Percentiles rank a stretch among this genome's conserved stretches.
These are phyloP conservation scores for Diutina ranongensis DNA, from an alignment of 1,139 yeast genomes.

Conservation along the genomic window DNA sequence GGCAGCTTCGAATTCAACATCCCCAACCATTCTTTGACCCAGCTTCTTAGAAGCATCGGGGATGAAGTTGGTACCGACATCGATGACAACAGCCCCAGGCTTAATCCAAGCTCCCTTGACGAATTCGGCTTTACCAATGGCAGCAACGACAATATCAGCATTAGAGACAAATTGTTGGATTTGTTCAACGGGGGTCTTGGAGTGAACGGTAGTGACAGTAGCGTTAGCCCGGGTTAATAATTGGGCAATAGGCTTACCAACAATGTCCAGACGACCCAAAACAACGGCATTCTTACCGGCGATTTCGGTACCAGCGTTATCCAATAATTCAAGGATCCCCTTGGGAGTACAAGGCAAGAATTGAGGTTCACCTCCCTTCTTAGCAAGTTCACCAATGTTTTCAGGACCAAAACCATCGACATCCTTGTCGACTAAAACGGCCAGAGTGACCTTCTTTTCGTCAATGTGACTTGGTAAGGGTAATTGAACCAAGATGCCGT, in stretches of 20 bases:
- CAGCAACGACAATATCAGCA: conserved; percentile 90
- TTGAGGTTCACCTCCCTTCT: conserved; percentile 75
- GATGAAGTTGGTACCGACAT: conserved; percentile 90
- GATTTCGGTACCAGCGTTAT: conserved; percentile 46
- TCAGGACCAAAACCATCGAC: conserved; percentile 92
- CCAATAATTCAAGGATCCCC: conserved; percentile 76
- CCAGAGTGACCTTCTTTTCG: conserved; percentile 66
- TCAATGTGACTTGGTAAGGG: conserved; percentile 80
- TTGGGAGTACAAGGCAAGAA: conserved; percentile 95
- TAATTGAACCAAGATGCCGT: conserved; percentile 85
- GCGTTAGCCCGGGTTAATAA: conserved; percentile 68
- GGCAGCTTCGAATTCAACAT: conserved; percentile 64
- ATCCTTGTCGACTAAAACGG: conserved; percentile 72
- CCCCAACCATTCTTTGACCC: conserved; percentile 87
- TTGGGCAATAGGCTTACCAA: conserved; percentile 86
- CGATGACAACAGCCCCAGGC: conserved; percentile 76
- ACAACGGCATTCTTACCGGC: conserved; percentile 78
- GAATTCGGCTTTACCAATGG: conserved; percentile 76
- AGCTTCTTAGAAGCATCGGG: conserved; percentile 63
- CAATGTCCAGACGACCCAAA: conserved; percentile 91
- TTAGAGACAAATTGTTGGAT: conserved; percentile 46
- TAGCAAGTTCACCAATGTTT: conserved; percentile 87
- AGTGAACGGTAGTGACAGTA: conserved; percentile 80
- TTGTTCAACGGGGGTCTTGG: conserved; percentile 49
- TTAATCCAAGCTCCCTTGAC: conserved; percentile 88